Evolutionary conservation across 805 yeast species (phyloP), one percentile per base, ranked within the genome.

Genomic region (Tetrapisispora iriomotensis): DNA sequence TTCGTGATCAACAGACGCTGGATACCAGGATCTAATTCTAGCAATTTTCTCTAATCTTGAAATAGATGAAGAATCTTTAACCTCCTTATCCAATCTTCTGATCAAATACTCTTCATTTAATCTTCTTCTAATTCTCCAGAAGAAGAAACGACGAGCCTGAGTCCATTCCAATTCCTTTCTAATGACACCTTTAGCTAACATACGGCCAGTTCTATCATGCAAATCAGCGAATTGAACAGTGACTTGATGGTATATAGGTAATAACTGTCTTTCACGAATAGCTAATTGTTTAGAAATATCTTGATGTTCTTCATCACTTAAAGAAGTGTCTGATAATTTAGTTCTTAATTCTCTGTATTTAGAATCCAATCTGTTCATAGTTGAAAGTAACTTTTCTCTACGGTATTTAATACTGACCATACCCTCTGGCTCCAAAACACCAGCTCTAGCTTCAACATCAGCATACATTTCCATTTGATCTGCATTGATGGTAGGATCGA

Each of bases 391-490:
- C 67, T 87, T 88, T 61, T 87, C 96, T 55, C 94, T 82, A 66
- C 96, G 82, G 74, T 82, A 92, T 68, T 92, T 92, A 67, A 92
- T 86, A 62, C 97, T 96, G 57, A 94, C 98, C 88, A 92, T 86
- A 64, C 97, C 98, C 60, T 90, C 96, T 38, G 98, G 97, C 68
- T 92, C 98, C 60, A 94, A 72, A 43, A 92, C 96, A 78, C 98
- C 97, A 29, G 87, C 98, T 62, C 99, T 77, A 9, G 97, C 74
- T 39, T 92, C 92, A 37, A 76, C 81, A 64, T 94, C 98, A 18
- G 97, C 97, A 56, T 90, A 92, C 96, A 92, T 90, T 69, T 92
- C 99, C 96, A 92, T 94, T 84, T 85, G 85, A 46, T 88, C 96
- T 34, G 82, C 65, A 65, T 94, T 92, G 68, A 92, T 92, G 37